phyloP scores from a whole-genome alignment of 805 yeast species.

The Priceomyces carsonii region DNA sequence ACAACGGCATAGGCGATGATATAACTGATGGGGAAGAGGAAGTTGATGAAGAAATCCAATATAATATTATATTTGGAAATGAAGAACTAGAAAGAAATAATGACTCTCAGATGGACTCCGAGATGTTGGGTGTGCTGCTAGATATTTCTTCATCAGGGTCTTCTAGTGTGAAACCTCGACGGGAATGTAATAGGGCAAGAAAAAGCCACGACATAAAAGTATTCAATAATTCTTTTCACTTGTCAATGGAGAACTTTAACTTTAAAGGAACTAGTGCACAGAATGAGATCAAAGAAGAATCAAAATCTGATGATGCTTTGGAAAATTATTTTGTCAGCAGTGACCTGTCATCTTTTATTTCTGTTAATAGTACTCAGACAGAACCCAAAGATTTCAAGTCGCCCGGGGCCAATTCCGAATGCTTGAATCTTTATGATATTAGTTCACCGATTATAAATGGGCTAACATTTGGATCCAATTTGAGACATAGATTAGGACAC shows the following conservation, averaged over 20 bases:
- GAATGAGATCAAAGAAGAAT: slow-evolving; percentile 8
- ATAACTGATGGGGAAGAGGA: slow-evolving; percentile 17
- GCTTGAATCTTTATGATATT: slow-evolving; percentile 24
- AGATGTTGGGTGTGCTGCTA: neutral
- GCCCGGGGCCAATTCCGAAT: slow-evolving; percentile 13
- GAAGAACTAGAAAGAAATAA: slow-evolving; percentile 9
- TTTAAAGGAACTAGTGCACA: neutral
- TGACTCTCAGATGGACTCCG: slow-evolving; percentile 4
- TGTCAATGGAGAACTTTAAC: slow-evolving; percentile 23
- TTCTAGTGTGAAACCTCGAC: slow-evolving; percentile 1
- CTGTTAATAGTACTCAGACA: neutral
- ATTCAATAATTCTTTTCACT: slow-evolving; percentile 28
- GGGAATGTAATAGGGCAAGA: neutral
- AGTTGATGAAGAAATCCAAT: slow-evolving; percentile 13
- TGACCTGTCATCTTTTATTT: slow-evolving; percentile 17
- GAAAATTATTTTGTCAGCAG: slow-evolving; percentile 30
- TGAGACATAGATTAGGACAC: slow-evolving; percentile 22
- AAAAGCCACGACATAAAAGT: slow-evolving; percentile 2
- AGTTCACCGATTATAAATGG: slow-evolving; percentile 36
- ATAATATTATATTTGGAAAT: slow-evolving; percentile 15
- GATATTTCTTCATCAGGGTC: too few relatives aligned
- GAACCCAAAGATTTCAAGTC: slow-evolving; percentile 1
- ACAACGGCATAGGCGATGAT: slow-evolving; percentile 38
- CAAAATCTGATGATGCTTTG: slow-evolving; percentile 34
- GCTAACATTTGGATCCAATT: slow-evolving; percentile 28